A percentile compares a stretch with the other conserved stretches of the same genome.
Evolutionary conservation across 768 basidiomycete species (phyloP).

Genomic region (Candolleomyces eurysporus): DNA sequence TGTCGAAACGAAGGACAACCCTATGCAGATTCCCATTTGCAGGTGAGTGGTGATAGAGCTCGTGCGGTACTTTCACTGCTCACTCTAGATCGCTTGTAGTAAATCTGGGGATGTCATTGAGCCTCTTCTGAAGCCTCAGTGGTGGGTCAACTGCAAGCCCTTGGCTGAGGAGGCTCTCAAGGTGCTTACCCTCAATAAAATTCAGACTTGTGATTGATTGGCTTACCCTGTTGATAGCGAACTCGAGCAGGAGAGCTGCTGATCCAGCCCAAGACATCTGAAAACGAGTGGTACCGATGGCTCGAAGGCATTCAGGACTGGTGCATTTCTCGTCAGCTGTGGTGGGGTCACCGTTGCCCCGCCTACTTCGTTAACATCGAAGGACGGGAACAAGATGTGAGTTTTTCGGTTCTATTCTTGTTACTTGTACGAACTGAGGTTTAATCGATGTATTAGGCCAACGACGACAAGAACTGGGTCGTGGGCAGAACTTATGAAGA

Average conservation of each 20-base stretch:
- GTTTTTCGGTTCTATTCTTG: conserved; percentile 16
- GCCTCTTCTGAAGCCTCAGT: conserved; percentile 93
- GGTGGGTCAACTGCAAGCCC: conserved; percentile 96
- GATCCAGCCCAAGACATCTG: conserved; percentile 82
- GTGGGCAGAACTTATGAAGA: conserved; percentile 79
- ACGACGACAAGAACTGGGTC: conserved; percentile 85
- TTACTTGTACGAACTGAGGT: background rate
- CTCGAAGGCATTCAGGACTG: conserved; percentile 94
- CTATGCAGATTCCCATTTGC: conserved; percentile 97
- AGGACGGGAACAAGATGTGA: conserved; percentile 65
- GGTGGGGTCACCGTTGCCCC: conserved; percentile 98
- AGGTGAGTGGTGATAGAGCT: conserved; percentile 40
- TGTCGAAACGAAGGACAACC: conserved; percentile 91
- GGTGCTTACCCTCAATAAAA: conserved; percentile 36
- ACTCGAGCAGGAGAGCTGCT: conserved; percentile 83
- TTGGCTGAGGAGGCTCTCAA: conserved; percentile 88
- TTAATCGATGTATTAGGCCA: conserved; percentile 35
- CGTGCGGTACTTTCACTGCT: background rate
- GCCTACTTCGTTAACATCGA: conserved; percentile 91
- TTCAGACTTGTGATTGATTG: background rate
- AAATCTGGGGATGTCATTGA: conserved; percentile 98
- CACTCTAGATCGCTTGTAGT: conserved; percentile 35
- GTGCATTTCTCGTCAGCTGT: conserved; percentile 98
- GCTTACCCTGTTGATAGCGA: conserved; percentile 46
- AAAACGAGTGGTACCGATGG: conserved; percentile 96